Evolutionary conservation across 768 basidiomycete genomes (phyloP).

Genomic region (Mycena chlorophos): DNA sequence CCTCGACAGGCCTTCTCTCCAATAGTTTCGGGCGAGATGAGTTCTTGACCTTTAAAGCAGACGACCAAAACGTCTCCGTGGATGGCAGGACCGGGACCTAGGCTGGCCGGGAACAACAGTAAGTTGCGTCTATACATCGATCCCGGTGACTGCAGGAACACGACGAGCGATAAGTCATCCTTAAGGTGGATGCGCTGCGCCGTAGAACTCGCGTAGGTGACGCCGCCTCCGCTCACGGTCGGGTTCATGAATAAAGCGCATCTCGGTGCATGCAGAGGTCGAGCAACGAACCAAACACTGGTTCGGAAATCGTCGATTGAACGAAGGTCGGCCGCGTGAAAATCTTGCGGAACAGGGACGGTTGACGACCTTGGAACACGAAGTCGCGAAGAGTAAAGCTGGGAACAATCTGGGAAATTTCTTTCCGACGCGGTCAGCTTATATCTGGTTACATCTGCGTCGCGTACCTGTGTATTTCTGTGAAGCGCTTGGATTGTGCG

Average conservation of each 20-base stretch:
- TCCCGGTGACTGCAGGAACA: background rate
- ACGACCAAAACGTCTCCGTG: too few relatives aligned
- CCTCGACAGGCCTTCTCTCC: too few relatives aligned
- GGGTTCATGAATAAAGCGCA: background rate
- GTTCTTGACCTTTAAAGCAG: too few relatives aligned
- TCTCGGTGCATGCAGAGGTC: background rate
- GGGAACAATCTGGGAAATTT: background rate
- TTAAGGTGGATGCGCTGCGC: background rate
- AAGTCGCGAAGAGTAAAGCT: background rate
- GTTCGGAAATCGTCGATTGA: background rate
- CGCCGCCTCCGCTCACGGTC: background rate
- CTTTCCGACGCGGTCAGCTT: background rate
- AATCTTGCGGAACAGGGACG: background rate
- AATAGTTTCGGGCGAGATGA: too few relatives aligned
- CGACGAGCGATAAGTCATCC: background rate
- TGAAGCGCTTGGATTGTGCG: background rate
- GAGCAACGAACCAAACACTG: background rate
- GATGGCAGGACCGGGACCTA: too few relatives aligned
- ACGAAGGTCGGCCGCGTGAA: background rate
- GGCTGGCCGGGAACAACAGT: background rate
- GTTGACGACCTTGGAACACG: background rate
- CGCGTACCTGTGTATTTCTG: background rate
- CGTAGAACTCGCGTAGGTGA: background rate
- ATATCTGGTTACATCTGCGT: background rate
- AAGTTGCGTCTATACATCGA: background rate